Base-by-base conservation (phyloP, 768 basidiomycete genomes). In the Suillus subaureus region DNA sequence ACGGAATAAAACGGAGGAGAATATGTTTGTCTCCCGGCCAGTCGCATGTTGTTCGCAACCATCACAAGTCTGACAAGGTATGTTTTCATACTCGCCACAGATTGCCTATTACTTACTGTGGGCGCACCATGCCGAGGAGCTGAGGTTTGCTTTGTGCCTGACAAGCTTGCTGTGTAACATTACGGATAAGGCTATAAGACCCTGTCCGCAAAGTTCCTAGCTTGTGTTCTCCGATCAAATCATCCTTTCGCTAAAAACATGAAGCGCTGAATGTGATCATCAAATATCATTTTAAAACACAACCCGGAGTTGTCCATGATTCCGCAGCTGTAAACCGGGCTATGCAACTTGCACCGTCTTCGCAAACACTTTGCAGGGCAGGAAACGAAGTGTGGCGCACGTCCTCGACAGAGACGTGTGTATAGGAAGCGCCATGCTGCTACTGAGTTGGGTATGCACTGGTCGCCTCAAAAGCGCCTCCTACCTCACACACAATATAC, bases 171-270 rank as follows among this genome's bases (percentile, higher is more conserved):
- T 54, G 28, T 21, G 52, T 35, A n/a, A 35, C 11, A 13, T n/a
- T 7, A 33, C 54, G 54, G 31, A 55, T 55, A 33, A 4, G 21
- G 21, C 12, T n/a, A 33, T 35, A 3, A 54, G 33, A 18, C 21
- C 31, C 33, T 35, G 33, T n/a, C 54, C 54, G 33, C 21, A 35
- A 35, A 55, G 54, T 55, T n/a, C 54, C 54, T 55, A 55, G 54
- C 31, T 33, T 13, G 21, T 55, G 21, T 33, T 54, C 31, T 18
- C 54, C 31, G 54, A 55, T 55, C 54, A 55, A 55, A 33, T 1
- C 11, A 55, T 55, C 15, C 28, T 52, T 55, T 54, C 31, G 52
- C 5, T 54, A 28, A 52, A 52, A 31, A 18, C 4, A 31, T 4
- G 33, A 16, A 31, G 18, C 28, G 8, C 15, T 18, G 28, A n/a